Base-by-base conservation (phyloP, 257 asterid genomes). In the Scutellaria baicalensis region DNA sequence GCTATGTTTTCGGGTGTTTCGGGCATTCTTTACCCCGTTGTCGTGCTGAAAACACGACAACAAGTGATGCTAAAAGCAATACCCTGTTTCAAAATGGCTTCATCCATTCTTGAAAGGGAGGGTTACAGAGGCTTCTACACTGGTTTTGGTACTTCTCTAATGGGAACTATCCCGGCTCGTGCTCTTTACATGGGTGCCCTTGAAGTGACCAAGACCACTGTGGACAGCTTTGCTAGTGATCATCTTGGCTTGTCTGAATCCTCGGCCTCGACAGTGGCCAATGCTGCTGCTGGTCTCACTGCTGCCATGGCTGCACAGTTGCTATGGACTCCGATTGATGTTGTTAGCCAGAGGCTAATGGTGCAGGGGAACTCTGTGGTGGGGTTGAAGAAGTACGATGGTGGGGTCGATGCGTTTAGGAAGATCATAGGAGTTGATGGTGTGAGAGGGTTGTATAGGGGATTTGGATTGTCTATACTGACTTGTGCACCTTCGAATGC, bases 401-500 rank as follows among this genome's bases (percentile, higher is more conserved):
- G 97, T 5, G 99, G 99, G 42, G 84, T 94, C 1, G 99, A 94
- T 18, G 97, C 96, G 0, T 91, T 86, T 72, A 79, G 92, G 79
- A 91, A 89, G 80, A 91, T 94, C n/a, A 31, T 88, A 5, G 40
- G 43, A 6, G 65, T 83, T 0, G 96, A 91, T 77, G 99, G 99
- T 8, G 59, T 83, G 16, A 81, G 84, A 59, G 99, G 99, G 14
- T 75, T 94, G 83, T 94, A 94, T 58, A 79, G 99, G 43, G 99
- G 99, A 16, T 94, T 94, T 64, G 99, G 97, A 70, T 88, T 91
- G 4, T 94, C 99, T 3, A 94, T 88, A 38, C 70, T 94, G 71
- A 89, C 99, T 56, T 94, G 89, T 49, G 99, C 99, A 6, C 99
- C 99, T 47, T 94, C 99, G 0, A 94, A 91, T 75, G 99, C 99